phyloP scores from a whole-genome alignment of 345 rosid species.

The Cardamine chenopodiifolia region DNA sequence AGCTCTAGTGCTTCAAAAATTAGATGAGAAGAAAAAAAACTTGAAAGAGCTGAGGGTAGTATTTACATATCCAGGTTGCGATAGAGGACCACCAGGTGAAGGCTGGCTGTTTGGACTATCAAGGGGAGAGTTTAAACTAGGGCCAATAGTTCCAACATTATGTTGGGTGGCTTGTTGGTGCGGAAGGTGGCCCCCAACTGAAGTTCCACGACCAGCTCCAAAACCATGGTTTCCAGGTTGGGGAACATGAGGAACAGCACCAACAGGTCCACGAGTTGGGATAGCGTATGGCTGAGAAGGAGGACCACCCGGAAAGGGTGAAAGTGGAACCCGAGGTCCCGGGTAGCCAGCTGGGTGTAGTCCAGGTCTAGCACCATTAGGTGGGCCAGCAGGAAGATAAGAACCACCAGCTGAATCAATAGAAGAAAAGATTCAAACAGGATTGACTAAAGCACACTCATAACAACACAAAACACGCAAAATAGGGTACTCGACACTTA shows the following conservation, averaged over 20 bases:
- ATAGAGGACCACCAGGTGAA: constrained; percentile 83
- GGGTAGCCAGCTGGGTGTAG: constrained; percentile 88
- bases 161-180: constrained; percentile 85
- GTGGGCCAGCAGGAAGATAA: constrained; percentile 72
- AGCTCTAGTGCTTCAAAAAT: constrained; percentile 17
- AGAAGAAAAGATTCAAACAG: background rate
- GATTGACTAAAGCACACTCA: constrained; percentile 4
- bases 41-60: constrained; percentile 46
- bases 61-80: constrained; percentile 95
- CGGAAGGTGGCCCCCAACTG: constrained; percentile 83
- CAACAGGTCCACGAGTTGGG: constrained; percentile 96
- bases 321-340: constrained; percentile 77
- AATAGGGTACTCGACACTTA: constrained; percentile 36
- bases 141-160: constrained; percentile 78
- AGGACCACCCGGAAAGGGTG: constrained; percentile 81
- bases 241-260: constrained; percentile 87
- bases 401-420: constrained; percentile 56
- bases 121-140: constrained; percentile 71
- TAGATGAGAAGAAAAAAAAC: constrained; percentile 1
- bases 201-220: constrained; percentile 89
- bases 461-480: constrained; percentile 9
- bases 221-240: constrained; percentile 85
- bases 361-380: constrained; percentile 91
- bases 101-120: constrained; percentile 94
- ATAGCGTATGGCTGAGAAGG: constrained; percentile 95